A percentile compares a stretch with the other conserved stretches of the same genome.
Evolutionary conservation across 352 stramenopile species (phyloP).

Genomic region (Pythium plurisporium): DNA sequence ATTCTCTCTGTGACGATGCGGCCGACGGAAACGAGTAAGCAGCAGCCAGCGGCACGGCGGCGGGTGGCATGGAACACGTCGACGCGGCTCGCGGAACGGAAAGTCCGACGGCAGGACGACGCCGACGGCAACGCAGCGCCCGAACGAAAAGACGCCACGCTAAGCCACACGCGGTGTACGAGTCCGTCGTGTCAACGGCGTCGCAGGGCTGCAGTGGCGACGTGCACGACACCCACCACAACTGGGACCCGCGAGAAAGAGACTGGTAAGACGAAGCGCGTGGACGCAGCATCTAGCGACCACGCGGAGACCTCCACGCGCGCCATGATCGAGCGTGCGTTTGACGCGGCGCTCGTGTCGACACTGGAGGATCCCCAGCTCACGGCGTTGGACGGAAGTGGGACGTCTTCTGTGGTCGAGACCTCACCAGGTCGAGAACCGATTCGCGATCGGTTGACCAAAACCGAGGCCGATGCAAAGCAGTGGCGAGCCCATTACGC

Average conservation of each 20-base stretch:
- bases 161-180: slow-evolving; percentile 9
- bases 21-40: too few relatives aligned
- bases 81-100: slow-evolving; percentile 25
- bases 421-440: neutral
- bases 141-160: neutral
- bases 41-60: neutral
- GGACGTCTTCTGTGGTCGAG: neutral
- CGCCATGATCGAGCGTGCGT: slow-evolving; percentile 53
- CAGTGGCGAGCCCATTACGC: slow-evolving; percentile 12
- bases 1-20: too few relatives aligned
- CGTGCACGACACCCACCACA: neutral
- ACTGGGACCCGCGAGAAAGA: neutral
- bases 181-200: slow-evolving; percentile 11
- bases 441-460: neutral
- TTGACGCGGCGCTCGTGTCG: slow-evolving; percentile 35
- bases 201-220: neutral
- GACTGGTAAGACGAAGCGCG: too few relatives aligned
- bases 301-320: slow-evolving; percentile 19
- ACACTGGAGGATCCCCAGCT: slow-evolving; percentile 2
- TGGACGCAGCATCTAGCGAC: too few relatives aligned
- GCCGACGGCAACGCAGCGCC: neutral
- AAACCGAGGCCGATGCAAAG: neutral
- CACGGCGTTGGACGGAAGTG: neutral
- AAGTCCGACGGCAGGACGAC: neutral
- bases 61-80: slow-evolving; percentile 46